Percentiles rank a stretch among this genome's conserved stretches.
Evolutionary conservation across 352 stramenopile genomes (phyloP).

Genomic region (Globisporangium uncinulatum): DNA sequence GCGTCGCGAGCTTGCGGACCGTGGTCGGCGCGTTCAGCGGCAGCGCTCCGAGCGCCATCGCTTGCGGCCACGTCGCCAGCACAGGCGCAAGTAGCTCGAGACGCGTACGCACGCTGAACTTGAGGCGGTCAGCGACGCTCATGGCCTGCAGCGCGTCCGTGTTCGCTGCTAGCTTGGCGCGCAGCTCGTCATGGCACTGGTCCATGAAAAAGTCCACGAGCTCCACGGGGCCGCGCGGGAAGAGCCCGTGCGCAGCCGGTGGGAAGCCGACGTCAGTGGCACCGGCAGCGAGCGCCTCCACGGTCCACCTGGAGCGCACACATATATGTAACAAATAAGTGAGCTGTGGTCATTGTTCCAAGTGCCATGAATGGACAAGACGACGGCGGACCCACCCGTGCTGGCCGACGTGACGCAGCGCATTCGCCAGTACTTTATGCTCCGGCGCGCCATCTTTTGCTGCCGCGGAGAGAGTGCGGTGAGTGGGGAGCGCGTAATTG

Average conservation of each 20-base stretch:
- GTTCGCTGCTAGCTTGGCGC: conserved; percentile 48
- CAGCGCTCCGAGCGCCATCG: conserved; percentile 74
- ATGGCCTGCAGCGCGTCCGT: conserved; percentile 59
- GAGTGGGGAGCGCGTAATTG: not conserved
- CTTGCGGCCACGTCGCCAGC: conserved; percentile 59
- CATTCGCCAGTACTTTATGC: conserved; percentile 44
- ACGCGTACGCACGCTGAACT: conserved; percentile 68
- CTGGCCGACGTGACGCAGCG: conserved; percentile 36
- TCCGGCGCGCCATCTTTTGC: conserved; percentile 22
- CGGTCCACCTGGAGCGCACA: conserved; percentile 49
- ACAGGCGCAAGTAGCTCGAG: conserved; percentile 63
- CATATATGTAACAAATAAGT: conserved; percentile 3
- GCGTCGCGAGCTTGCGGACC: conserved; percentile 57
- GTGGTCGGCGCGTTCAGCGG: conserved; percentile 70
- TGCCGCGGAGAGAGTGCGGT: not conserved
- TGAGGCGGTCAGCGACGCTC: conserved; percentile 73
- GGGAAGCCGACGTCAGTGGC: conserved; percentile 63
- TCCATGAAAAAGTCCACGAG: conserved; percentile 87
- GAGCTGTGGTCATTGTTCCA: too few relatives aligned
- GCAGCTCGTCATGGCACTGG: conserved; percentile 50
- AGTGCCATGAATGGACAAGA: not conserved
- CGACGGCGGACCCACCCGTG: conserved; percentile 31
- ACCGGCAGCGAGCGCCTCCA: conserved; percentile 67
- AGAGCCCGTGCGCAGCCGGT: conserved; percentile 81
- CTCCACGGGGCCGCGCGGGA: conserved; percentile 66